Percentiles rank a stretch among this genome's conserved stretches.
Conservation (phyloP, 345 rosid genomes). For the Luvunga scandens region DNA sequence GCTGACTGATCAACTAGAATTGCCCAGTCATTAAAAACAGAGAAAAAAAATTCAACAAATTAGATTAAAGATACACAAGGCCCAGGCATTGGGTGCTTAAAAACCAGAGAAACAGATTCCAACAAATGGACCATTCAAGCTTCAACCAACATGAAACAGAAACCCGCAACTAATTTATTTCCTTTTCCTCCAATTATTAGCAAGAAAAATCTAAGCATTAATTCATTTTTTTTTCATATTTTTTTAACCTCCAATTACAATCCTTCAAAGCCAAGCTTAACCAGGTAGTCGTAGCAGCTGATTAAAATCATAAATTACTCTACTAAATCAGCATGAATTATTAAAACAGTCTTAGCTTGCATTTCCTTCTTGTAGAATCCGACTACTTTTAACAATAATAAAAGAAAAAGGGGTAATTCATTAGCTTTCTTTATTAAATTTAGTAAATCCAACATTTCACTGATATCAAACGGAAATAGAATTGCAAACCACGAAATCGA, state of each 20-base stretch:
- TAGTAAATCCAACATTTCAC: background rate
- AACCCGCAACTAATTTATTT: background rate
- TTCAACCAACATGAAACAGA: background rate
- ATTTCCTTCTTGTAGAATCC: background rate
- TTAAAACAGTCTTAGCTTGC: too few species aligned
- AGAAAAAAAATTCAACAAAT: background rate
- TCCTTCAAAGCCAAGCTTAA: too few species aligned
- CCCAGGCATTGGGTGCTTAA: background rate
- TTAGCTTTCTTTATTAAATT: background rate
- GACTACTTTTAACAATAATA: background rate
- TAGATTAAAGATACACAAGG: background rate
- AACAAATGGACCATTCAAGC: background rate
- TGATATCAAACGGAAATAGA: background rate
- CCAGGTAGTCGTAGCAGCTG: too few species aligned
- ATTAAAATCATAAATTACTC: too few species aligned
- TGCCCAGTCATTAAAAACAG: background rate
- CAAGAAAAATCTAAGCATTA: background rate
- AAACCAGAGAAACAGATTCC: background rate
- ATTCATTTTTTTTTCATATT: background rate
- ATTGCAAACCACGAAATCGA: background rate
- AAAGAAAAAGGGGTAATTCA: background rate
- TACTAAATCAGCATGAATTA: too few species aligned
- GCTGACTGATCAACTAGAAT: constrained; percentile 47
- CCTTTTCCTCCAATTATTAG: background rate
- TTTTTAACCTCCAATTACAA: background rate